A percentile compares a stretch with the other conserved stretches of the same genome.
These are phyloP conservation scores for Fraxinus pennsylvanica DNA, from an alignment of 257 asterid genomes.

Conservation along the genomic window DNA sequence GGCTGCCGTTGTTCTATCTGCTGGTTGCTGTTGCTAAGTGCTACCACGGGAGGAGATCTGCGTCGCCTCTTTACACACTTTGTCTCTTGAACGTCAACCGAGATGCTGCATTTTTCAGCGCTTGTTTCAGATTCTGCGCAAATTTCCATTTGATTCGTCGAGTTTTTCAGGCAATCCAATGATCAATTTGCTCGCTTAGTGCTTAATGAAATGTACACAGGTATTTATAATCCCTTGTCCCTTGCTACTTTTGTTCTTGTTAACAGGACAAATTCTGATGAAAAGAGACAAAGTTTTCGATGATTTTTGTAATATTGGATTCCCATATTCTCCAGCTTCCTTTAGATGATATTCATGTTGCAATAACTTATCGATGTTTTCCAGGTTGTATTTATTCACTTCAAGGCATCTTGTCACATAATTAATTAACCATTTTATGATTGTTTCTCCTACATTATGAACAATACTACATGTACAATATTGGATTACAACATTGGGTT, in stretches of 20 bases:
- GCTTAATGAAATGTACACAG: conserved; percentile 1
- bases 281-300: conserved; percentile 26
- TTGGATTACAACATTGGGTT: too few species aligned
- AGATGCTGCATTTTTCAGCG: conserved; percentile 32
- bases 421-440: neutral
- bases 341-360: conserved; percentile 21
- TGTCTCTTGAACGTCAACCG: conserved; percentile 28
- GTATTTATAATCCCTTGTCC: neutral
- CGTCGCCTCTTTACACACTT: conserved; percentile 56
- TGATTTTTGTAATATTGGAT: conserved; percentile 26
- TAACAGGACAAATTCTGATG: conserved; percentile 13
- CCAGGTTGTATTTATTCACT: conserved; percentile 14
- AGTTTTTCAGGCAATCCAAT: conserved; percentile 8
- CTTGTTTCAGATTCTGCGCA: conserved; percentile 32
- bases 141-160: conserved; percentile 27
- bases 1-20: conserved; percentile 27
- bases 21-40: conserved; percentile 12
- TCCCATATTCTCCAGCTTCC: conserved; percentile 6
- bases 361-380: conserved; percentile 7
- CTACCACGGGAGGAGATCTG: conserved; percentile 42
- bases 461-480: too few species aligned
- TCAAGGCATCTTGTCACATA: neutral
- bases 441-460: neutral
- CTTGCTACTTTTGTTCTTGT: conserved; percentile 22
- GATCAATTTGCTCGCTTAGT: neutral